These are phyloP conservation scores for Pichia manshurica DNA, from an alignment of 805 yeast genomes.

Conservation along the genomic window DNA sequence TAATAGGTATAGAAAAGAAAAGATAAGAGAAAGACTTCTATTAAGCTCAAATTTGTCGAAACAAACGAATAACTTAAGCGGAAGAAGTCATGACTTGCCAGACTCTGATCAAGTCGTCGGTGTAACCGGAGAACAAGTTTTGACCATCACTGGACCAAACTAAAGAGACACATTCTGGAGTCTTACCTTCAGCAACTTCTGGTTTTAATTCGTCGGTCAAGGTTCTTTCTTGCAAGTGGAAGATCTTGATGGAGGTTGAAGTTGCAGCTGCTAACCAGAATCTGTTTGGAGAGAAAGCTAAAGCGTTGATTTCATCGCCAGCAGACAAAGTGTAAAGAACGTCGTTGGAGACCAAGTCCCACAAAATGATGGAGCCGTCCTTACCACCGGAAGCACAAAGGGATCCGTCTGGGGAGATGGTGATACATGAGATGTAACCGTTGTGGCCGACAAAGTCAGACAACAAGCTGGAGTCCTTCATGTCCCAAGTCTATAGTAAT, in stretches of 20 bases:
- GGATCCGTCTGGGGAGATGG: constrained; percentile 99
- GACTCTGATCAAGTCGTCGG: constrained; percentile 98
- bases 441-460: constrained; percentile 99
- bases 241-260: constrained; percentile 94
- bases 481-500: constrained; percentile 82
- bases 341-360: constrained; percentile 87
- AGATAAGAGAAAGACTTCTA: neutral
- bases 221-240: constrained; percentile 91
- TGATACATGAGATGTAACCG: constrained; percentile 95
- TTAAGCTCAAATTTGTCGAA: neutral
- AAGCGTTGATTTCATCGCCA: constrained; percentile 95
- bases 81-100: constrained; percentile 98
- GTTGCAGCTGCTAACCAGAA: constrained; percentile 99
- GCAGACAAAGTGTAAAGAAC: constrained; percentile 91
- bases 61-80: too few species aligned
- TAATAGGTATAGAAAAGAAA: too few species aligned
- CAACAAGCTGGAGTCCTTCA: constrained; percentile 63
- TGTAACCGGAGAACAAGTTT: constrained; percentile 99
- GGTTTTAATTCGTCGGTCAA: constrained; percentile 97
- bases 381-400: constrained; percentile 99
- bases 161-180: constrained; percentile 96
- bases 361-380: constrained; percentile 97
- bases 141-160: constrained; percentile 99
- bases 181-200: constrained; percentile 93
- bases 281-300: constrained; percentile 99